phyloP scores from a whole-genome alignment of 345 rosid genomes.

The Cardamine occulta region DNA sequence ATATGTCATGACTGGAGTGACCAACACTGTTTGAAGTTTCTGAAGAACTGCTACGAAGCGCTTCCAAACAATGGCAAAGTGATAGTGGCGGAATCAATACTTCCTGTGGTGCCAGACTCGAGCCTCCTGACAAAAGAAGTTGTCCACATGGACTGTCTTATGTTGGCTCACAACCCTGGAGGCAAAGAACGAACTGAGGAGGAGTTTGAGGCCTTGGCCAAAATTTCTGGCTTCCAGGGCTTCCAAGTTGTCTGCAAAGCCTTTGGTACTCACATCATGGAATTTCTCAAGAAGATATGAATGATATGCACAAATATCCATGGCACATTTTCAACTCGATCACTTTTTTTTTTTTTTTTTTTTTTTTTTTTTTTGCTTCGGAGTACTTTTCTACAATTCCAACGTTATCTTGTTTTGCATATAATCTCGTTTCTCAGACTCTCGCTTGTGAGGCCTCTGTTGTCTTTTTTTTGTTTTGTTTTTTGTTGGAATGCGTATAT shows the following conservation, averaged over 20 bases:
- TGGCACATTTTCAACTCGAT: not conserved
- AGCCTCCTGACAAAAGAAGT: slow-evolving; percentile 53
- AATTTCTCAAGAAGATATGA: slow-evolving; percentile 25
- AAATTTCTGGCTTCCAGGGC: not conserved
- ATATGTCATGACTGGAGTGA: slow-evolving; percentile 91
- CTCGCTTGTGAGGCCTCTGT: not conserved
- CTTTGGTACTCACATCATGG: slow-evolving; percentile 35
- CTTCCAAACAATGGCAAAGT: slow-evolving; percentile 75
- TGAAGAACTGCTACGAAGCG: slow-evolving; percentile 71
- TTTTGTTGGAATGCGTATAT: too few species aligned
- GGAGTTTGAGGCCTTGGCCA: slow-evolving; percentile 73
- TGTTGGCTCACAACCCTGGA: slow-evolving; percentile 89
- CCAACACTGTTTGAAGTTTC: slow-evolving; percentile 60
- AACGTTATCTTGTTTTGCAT: slow-evolving; percentile 6
- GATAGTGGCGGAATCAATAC: slow-evolving; percentile 68
- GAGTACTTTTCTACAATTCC: not conserved
- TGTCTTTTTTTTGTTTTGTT: too few species aligned
- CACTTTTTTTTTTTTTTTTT: not conserved
- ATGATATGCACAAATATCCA: not conserved
- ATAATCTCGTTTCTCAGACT: not conserved
- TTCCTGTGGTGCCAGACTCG: slow-evolving; percentile 68
- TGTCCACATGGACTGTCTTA: slow-evolving; percentile 60
- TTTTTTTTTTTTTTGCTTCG: not conserved
- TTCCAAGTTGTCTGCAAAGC: slow-evolving; percentile 33
- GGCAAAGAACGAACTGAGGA: slow-evolving; percentile 77